Base-by-base conservation (phyloP, 768 basidiomycete species). In the Termitomyces eurrhizus region DNA sequence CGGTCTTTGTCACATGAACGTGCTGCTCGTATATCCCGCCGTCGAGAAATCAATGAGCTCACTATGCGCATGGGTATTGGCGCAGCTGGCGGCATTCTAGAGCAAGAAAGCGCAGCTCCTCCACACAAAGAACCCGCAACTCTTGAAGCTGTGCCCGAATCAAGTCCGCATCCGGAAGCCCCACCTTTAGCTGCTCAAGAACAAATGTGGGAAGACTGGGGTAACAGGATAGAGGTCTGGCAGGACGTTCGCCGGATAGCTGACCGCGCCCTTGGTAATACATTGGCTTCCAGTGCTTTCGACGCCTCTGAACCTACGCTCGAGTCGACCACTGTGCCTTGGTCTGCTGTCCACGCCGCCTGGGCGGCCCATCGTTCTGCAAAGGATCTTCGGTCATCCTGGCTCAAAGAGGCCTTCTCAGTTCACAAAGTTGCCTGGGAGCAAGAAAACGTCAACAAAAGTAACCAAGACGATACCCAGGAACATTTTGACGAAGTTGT, bases 41-140 rank as follows among this genome's bases (percentile, higher is more conserved):
- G 92, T 59, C 77, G 84, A 59, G 88, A 93, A 65, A 83, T 92
- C 57, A 94, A 94, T 69, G 87, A 91, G 66, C 74, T 94, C 49
- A 86, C 83, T 0, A 88, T 92, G 80, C 83, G 90, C n/a, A 91
- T 92, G 85, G 92, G 84, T 6, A 78, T 93, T 41, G 89, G 88
- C 37, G 82, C 83, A 0, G 80, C 92, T 7, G 92, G 92, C 11
- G 93, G 92, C 12, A 66, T 76, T 7, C 68, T 92, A 7, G 85
- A 84, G 49, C 64, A 70, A 32, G 69, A 72, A 36, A 68, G 74
- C 59, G 77, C 76, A 11, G 64, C 64, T 26, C 61, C 67, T n/a
- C 62, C 62, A 44, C 61, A 62, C 37, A 33, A 57, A 12, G 60
- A 39, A 52, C 1, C 36, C 7, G 70, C 70, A 29, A 24, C 36